phyloP scores from a whole-genome alignment of 306 rosid species.

The Fragaria nilgerrensis region DNA sequence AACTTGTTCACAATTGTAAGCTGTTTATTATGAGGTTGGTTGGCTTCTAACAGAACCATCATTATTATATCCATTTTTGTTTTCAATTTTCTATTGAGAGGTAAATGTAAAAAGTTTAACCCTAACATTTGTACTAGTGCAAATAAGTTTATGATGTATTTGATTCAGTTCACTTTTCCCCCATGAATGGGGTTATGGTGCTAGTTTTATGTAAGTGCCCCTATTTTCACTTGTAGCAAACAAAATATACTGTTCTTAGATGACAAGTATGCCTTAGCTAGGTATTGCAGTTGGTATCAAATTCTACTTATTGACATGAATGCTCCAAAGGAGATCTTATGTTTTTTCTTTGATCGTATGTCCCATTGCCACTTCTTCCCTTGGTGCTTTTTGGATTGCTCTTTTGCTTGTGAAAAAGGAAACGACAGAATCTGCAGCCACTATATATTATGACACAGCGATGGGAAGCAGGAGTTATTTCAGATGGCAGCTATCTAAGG shows the following conservation, averaged over 20 bases:
- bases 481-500: too few species aligned
- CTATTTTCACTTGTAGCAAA: neutral
- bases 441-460: neutral
- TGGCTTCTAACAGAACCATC: conserved; percentile 12
- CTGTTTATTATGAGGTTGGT: conserved; percentile 14
- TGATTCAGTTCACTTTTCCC: neutral
- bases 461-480: too few species aligned
- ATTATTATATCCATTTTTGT: neutral
- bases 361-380: neutral
- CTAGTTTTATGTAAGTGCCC: neutral
- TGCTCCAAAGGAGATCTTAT: neutral
- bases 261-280: neutral
- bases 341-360: neutral
- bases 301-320: neutral
- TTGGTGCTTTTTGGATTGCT: neutral
- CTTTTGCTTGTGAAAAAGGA: neutral
- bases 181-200: neutral
- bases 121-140: neutral
- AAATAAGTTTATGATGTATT: neutral
- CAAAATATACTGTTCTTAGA: too few species aligned
- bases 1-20: conserved; percentile 26
- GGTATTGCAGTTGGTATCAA: neutral
- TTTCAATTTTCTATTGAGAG: neutral
- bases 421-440: neutral
- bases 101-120: neutral